A percentile compares a stretch with the other conserved stretches of the same genome.
phyloP scores from a whole-genome alignment of 345 rosid species.

The Combretum micranthum region DNA sequence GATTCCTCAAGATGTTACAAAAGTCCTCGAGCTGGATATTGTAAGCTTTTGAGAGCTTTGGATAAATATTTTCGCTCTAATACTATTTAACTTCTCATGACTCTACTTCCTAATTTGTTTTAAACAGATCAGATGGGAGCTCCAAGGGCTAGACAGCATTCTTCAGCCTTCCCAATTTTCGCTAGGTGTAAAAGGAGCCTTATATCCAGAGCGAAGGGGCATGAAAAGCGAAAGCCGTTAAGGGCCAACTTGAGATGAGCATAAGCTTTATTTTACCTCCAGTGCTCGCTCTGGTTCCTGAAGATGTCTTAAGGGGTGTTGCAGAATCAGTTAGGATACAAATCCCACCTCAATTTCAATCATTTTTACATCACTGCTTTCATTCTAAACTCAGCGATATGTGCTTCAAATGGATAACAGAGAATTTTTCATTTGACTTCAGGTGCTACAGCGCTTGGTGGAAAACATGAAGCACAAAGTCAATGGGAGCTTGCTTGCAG shows the following conservation, averaged over 20 bases:
- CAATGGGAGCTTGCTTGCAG: slow-evolving; percentile 68
- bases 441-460: slow-evolving; percentile 61
- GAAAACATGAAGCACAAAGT: slow-evolving; percentile 82
- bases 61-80: not conserved
- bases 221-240: slow-evolving; percentile 41
- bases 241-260: slow-evolving; percentile 70
- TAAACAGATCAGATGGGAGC: slow-evolving; percentile 76
- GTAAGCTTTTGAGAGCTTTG: slow-evolving; percentile 30
- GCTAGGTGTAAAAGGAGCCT: slow-evolving; percentile 57
- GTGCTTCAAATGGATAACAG: not conserved
- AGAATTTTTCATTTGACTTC: slow-evolving; percentile 3
- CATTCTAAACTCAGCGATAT: not conserved
- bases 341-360: not conserved
- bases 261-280: slow-evolving; percentile 79
- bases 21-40: slow-evolving; percentile 67
- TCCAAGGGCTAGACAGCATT: slow-evolving; percentile 55
- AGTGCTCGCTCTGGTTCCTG: slow-evolving; percentile 55
- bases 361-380: not conserved
- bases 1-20: slow-evolving; percentile 50
- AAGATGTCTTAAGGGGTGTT: slow-evolving; percentile 48
- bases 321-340: slow-evolving; percentile 49
- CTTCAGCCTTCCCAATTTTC: slow-evolving; percentile 58
- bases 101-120: not conserved
- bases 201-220: slow-evolving; percentile 54
- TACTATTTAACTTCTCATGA: too few relatives aligned